Percentiles rank a stretch among this genome's conserved stretches.
Evolutionary conservation across 768 basidiomycete genomes (phyloP).

Genomic region (Cyclocybe aegerita): DNA sequence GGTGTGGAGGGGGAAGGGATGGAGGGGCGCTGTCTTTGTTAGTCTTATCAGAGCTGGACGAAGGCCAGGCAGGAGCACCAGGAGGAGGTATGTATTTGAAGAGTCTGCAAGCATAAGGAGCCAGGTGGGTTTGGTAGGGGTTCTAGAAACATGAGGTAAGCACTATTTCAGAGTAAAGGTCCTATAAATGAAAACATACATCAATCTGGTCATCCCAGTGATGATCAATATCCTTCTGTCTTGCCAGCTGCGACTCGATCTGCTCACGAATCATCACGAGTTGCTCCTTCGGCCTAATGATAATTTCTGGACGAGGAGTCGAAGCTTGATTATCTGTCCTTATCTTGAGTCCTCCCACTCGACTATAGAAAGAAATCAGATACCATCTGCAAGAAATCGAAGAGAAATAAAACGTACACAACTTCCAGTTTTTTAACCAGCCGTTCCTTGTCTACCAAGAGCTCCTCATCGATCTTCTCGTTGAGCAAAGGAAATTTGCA

Average conservation of each 20-base stretch:
- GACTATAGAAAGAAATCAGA: conserved; percentile 25
- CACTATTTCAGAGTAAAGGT: not conserved
- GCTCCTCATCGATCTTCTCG: conserved; percentile 68
- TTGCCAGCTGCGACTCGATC: conserved; percentile 59
- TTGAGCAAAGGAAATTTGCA: conserved; percentile 64
- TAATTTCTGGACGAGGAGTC: conserved; percentile 43
- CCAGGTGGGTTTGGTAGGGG: conserved; percentile 65
- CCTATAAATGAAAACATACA: conserved; percentile 39
- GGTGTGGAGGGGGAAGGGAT: conserved; percentile 18
- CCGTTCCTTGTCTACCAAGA: conserved; percentile 70
- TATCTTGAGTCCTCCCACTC: conserved; percentile 53
- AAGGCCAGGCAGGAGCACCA: conserved; percentile 29
- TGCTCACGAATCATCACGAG: conserved; percentile 54
- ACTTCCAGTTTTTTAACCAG: conserved; percentile 57
- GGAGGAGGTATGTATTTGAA: conserved; percentile 61
- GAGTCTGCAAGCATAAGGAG: conserved; percentile 58
- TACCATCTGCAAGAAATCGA: conserved; percentile 5
- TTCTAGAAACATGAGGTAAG: conserved; percentile 39
- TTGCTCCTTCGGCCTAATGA: conserved; percentile 68
- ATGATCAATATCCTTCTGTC: conserved; percentile 72
- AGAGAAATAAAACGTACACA: conserved; percentile 19
- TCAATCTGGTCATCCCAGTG: conserved; percentile 89
- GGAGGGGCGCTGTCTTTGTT: conserved; percentile 26
- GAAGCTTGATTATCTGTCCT: conserved; percentile 45
- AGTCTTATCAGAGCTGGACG: conserved; percentile 23